Evolutionary conservation across 2,329 filamentous ascomycete genomes (phyloP).

Genomic region (Fusarium compactum): DNA sequence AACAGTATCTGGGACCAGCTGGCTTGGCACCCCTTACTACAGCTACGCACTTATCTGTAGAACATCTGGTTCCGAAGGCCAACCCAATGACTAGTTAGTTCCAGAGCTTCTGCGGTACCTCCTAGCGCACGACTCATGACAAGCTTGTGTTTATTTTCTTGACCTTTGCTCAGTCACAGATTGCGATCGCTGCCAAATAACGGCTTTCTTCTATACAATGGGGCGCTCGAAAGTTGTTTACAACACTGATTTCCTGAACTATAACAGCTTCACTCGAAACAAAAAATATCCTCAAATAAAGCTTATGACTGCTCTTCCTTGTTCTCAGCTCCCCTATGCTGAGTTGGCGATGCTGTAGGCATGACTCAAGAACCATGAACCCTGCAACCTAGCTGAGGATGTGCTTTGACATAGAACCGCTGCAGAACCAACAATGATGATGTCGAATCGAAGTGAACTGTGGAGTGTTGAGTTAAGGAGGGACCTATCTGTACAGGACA

Average conservation of each 20-base stretch:
- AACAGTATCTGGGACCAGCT: slow-evolving; percentile 18
- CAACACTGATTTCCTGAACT: not conserved
- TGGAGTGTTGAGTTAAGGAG: not conserved
- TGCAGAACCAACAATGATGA: not conserved
- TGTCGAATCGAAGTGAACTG: not conserved
- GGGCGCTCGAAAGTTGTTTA: not conserved
- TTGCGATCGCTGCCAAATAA: not conserved
- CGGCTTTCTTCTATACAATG: not conserved
- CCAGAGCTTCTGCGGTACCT: slow-evolving; percentile 14
- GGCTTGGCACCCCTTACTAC: slow-evolving; percentile 36
- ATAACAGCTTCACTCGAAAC: not conserved
- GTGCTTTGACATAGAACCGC: slow-evolving; percentile 21
- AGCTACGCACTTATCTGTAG: not conserved
- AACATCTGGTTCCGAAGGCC: slow-evolving; percentile 11
- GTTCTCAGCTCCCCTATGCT: not conserved
- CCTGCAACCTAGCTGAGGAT: slow-evolving; percentile 3
- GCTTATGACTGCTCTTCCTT: not conserved
- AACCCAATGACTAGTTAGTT: slow-evolving; percentile 8
- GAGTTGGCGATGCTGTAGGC: not conserved
- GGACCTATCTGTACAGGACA: not conserved
- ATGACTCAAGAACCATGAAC: slow-evolving; percentile 31
- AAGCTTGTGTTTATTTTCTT: slow-evolving; percentile 22
- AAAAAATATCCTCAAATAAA: not conserved
- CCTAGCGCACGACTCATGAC: slow-evolving; percentile 30
- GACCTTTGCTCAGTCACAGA: not conserved